phyloP scores from a whole-genome alignment of 2,329 filamentous ascomycete species.

The Claviceps arundinis region DNA sequence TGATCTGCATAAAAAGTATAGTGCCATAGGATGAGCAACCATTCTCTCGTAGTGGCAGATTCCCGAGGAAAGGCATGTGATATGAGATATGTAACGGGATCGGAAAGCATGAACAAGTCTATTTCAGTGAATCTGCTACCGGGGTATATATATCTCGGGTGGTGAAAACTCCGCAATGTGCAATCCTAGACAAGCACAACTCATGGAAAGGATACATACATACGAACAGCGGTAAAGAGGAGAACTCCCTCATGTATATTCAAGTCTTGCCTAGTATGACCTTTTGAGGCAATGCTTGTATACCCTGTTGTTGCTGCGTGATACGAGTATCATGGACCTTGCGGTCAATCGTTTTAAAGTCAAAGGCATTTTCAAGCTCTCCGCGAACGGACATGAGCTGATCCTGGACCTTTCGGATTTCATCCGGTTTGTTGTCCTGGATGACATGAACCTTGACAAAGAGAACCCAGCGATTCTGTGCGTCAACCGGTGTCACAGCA shows the following conservation, averaged over 20 bases:
- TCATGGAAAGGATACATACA: neutral
- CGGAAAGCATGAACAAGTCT: too few relatives aligned
- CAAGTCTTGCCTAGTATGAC: constrained; percentile 21
- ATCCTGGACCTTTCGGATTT: constrained; percentile 41
- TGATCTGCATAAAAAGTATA: too few relatives aligned
- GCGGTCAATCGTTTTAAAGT: constrained; percentile 38
- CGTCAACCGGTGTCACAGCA: constrained; percentile 33
- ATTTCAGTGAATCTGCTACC: too few relatives aligned
- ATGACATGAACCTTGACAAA: constrained; percentile 38
- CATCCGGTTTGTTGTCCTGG: constrained; percentile 44
- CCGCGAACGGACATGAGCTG: constrained; percentile 31
- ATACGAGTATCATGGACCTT: constrained; percentile 39
- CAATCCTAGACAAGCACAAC: neutral
- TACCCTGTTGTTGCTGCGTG: constrained; percentile 22
- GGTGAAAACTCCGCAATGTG: too few relatives aligned
- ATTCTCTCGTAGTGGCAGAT: too few relatives aligned
- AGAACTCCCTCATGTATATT: neutral
- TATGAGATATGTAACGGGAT: too few relatives aligned
- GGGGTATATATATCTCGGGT: too few relatives aligned
- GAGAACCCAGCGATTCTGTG: constrained; percentile 40
- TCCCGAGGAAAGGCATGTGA: too few relatives aligned
- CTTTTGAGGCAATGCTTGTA: constrained; percentile 25
- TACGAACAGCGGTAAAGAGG: too few relatives aligned
- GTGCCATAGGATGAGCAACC: too few relatives aligned
- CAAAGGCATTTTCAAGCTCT: constrained; percentile 38